Evolutionary conservation across 73 alveolate genomes (phyloP).

Genomic region (Uronychia binucleata): DNA sequence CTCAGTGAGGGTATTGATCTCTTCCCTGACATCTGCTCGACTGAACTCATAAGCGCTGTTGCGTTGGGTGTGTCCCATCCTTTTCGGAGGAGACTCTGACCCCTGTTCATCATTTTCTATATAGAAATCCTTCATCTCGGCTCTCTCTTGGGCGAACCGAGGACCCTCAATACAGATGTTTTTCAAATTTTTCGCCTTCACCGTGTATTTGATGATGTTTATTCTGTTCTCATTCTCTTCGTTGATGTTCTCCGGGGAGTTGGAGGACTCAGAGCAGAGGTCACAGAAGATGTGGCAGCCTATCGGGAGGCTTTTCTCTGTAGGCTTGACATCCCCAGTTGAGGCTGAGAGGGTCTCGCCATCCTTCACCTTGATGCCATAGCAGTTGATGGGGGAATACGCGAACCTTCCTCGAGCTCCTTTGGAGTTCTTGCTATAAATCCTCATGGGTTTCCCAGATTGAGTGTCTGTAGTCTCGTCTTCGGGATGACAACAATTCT

Average conservation of each 20-base stretch:
- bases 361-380: too few species aligned
- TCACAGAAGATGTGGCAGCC: not conserved
- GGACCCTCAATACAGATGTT: not conserved
- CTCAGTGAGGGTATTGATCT: not conserved
- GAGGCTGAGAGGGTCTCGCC: not conserved
- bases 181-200: not conserved
- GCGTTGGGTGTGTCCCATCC: too few species aligned
- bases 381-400: too few species aligned
- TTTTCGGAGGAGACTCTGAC: too few species aligned
- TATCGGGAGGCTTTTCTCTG: not conserved
- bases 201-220: not conserved
- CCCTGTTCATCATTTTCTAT: too few species aligned
- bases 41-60: too few species aligned
- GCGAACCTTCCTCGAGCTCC: too few species aligned
- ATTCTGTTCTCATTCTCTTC: not conserved
- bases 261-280: not conserved
- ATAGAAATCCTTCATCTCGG: too few species aligned
- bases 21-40: not conserved
- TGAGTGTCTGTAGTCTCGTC: not conserved
- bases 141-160: too few species aligned
- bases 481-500: not conserved
- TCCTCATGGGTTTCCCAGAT: not conserved
- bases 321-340: not conserved
- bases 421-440: not conserved
- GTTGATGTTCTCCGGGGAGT: not conserved